These are phyloP conservation scores for Hibiscus syriacus DNA, from an alignment of 345 rosid genomes.

Conservation along the genomic window DNA sequence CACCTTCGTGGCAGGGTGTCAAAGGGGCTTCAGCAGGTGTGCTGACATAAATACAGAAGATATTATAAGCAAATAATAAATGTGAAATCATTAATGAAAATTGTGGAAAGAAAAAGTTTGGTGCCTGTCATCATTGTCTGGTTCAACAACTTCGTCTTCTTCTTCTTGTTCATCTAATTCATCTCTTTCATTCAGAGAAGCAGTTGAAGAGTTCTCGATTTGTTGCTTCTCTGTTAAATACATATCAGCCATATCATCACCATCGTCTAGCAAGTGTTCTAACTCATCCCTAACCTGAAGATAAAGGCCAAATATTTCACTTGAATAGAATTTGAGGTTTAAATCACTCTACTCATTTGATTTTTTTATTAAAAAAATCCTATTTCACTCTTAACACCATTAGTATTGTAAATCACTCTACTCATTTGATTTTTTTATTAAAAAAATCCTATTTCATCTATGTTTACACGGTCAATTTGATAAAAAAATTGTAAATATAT, in stretches of 20 bases:
- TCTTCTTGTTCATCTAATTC: conserved; percentile 34
- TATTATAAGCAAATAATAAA: not conserved
- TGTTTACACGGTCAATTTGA: no score
- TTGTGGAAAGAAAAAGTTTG: not conserved
- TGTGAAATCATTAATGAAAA: not conserved
- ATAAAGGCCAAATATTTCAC: not conserved
- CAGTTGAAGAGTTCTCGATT: conserved; percentile 55
- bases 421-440: no score
- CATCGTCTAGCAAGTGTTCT: conserved; percentile 90
- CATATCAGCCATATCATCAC: conserved; percentile 98
- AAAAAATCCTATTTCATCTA: no score
- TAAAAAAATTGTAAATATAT: no score
- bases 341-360: no score
- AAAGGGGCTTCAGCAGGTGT: conserved; percentile 37
- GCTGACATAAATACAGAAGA: conserved; percentile 30
- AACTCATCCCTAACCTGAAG: conserved; percentile 81
- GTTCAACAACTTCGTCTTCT: conserved; percentile 30
- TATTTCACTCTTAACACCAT: no score
- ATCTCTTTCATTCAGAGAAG: conserved; percentile 52
- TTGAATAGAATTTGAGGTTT: no score
- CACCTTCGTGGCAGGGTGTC: conserved; percentile 31
- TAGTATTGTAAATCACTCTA: no score
- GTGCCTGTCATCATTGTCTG: conserved; percentile 58
- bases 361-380: no score
- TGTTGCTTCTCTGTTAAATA: conserved; percentile 80